A percentile compares a stretch with the other conserved stretches of the same genome.
Conservation (phyloP, 2,329 filamentous ascomycete genomes). For the Beauveria asiatica region DNA sequence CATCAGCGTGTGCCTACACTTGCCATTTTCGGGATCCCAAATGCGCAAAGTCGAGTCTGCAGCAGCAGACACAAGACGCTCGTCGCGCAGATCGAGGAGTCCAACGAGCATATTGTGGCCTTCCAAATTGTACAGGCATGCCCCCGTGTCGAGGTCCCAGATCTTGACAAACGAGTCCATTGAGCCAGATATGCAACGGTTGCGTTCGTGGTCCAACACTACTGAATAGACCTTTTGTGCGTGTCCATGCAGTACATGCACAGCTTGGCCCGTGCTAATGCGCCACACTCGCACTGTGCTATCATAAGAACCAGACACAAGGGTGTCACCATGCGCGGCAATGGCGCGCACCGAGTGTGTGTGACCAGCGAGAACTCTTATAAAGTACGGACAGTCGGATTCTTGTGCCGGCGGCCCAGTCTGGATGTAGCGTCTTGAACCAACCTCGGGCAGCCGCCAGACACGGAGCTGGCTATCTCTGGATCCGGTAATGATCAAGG, state of each 20-base stretch:
- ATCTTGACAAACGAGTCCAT: conserved; percentile 99
- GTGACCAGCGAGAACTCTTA: conserved; percentile 79
- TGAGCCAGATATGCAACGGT: conserved; percentile 92
- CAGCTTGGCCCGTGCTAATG: conserved; percentile 84
- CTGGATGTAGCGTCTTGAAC: conserved; percentile 70
- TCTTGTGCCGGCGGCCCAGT: conserved; percentile 64
- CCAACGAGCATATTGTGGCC: conserved; percentile 90
- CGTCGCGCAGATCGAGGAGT: conserved; percentile 78
- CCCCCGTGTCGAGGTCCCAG: conserved; percentile 84
- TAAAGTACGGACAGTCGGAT: conserved; percentile 86
- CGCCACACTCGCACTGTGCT: conserved; percentile 93
- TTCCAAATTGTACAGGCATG: conserved; percentile 80
- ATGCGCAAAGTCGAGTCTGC: conserved; percentile 92
- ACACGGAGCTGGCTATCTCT: conserved; percentile 89
- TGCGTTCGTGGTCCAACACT: conserved; percentile 82
- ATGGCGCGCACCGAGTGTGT: conserved; percentile 93
- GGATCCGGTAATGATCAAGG: conserved; percentile 93
- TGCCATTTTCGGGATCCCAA: conserved; percentile 90
- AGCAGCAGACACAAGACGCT: conserved; percentile 86
- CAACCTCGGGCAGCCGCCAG: conserved; percentile 82
- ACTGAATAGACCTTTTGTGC: conserved; percentile 94
- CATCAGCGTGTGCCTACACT: conserved; percentile 81
- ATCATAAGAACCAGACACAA: conserved; percentile 97
- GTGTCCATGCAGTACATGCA: conserved; percentile 80
- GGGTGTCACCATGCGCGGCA: conserved; percentile 84